Base-by-base conservation (phyloP, 768 basidiomycete genomes). In the Cubamyces lactineus region DNA sequence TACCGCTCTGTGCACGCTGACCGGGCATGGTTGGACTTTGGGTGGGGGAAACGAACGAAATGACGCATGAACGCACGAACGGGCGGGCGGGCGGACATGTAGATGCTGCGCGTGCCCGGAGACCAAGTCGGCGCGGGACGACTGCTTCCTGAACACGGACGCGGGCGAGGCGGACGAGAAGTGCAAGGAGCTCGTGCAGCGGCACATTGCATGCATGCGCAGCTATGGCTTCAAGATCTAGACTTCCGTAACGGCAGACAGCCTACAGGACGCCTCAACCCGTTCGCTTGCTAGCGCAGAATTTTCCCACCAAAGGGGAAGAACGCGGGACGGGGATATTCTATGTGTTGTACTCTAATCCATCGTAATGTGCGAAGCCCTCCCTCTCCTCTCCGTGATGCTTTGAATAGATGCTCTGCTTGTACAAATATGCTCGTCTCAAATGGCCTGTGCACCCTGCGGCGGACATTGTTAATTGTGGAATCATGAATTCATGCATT, bases 41-140 rank as follows among this genome's bases (percentile, higher is more conserved):
- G 16, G 1, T 43, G 16, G 17, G 16, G 17, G 42, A 3, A 6
- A 17, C 9, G 42, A 16, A n/a, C 5, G 42, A 43, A 43, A 6
- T 2, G 17, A 5, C 17, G 23, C 23, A 23, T 12, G 21, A 23
- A 21, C 7, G 11, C n/a, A 38, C n/a, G 34, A 30, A n/a, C 19
- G 15, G 40, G 38, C 9, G 53, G 38, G 15, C 7, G 26, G 41
- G 42, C 7, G 46, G 12, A 49, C 16, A n/a, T n/a, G 26, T 64
- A 98, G 96, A 69, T 98, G 96, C 69, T 98, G 96, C 71, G 96
- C 96, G 45, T 98, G 96, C 72, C 95, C 94, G 2, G 83, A 94
- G 68, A 96, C 95, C 2, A 98, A 98, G 74, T 84, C 88, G 2
- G 83, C 82, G n/a, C 84, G 97, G 12, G 97, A 99, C 74, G 88